These are phyloP conservation scores for Cymodocea nodosa DNA, from an alignment of 116 monocot genomes.

Conservation along the genomic window DNA sequence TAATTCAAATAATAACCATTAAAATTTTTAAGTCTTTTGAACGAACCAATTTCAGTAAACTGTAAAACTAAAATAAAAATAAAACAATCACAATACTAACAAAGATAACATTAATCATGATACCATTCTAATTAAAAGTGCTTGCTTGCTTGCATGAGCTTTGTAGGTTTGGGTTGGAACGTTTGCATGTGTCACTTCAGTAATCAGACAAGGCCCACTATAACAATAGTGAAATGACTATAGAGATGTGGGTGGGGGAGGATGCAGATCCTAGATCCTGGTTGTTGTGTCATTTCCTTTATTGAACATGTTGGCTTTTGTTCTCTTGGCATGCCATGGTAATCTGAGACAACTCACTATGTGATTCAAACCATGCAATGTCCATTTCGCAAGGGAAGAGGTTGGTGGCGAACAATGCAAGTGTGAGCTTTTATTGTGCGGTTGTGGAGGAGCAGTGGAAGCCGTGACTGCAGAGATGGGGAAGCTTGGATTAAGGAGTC, in stretches of 20 bases:
- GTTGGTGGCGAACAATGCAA: background rate
- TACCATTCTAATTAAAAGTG: background rate
- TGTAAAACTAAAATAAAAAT: no score
- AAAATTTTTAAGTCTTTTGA: no score
- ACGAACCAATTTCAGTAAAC: no score
- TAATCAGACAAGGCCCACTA: background rate
- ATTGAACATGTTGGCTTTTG: background rate
- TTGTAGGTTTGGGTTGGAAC: background rate
- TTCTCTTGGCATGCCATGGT: constrained; percentile 1
- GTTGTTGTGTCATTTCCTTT: background rate
- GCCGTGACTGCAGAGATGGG: constrained; percentile 2
- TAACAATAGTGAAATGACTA: constrained; percentile 6
- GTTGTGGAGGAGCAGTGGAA: background rate
- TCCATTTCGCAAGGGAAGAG: constrained; percentile 5
- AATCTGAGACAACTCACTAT: background rate
- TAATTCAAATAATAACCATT: no score
- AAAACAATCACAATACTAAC: no score
- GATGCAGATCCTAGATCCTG: background rate
- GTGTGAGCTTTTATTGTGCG: background rate
- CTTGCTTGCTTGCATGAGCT: background rate
- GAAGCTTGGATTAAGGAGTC: background rate
- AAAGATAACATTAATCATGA: no score
- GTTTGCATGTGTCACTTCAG: constrained; percentile 3
- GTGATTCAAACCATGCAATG: constrained; percentile 1
- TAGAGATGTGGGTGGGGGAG: background rate